A percentile compares a stretch with the other conserved stretches of the same genome.
Evolutionary conservation across 768 basidiomycete species (phyloP).

Genomic region (Scleroderma citrinum): DNA sequence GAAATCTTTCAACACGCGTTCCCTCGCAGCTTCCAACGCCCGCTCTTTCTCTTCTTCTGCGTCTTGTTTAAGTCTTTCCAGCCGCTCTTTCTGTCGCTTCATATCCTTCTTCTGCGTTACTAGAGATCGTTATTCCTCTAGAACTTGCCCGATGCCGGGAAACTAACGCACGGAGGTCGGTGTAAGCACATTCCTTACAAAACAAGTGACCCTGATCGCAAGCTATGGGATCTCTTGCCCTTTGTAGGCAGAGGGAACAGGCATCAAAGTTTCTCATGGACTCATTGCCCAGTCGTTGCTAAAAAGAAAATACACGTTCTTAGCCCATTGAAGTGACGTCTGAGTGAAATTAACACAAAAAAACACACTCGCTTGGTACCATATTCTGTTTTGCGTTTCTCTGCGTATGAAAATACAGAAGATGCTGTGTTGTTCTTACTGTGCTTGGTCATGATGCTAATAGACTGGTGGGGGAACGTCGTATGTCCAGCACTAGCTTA

Average conservation of each 20-base stretch:
- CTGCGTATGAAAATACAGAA: conserved; percentile 85
- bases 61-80: conserved; percentile 70
- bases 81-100: conserved; percentile 77
- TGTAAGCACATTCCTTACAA: conserved; percentile 92
- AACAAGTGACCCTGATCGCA: conserved; percentile 88
- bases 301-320: conserved; percentile 1
- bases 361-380: conserved; percentile 67
- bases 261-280: conserved; percentile 91
- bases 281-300: conserved; percentile 63
- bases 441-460: conserved; percentile 67
- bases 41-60: conserved; percentile 74
- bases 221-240: conserved; percentile 76
- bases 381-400: conserved; percentile 75
- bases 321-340: conserved; percentile 1
- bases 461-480: too few species aligned
- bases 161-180: conserved; percentile 63
- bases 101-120: conserved; percentile 91
- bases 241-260: conserved; percentile 82
- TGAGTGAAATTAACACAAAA: background rate
- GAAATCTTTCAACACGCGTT: conserved; percentile 85
- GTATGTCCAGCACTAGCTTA: too few species aligned
- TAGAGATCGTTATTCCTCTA: conserved; percentile 25
- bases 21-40: conserved; percentile 70
- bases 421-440: conserved; percentile 89
- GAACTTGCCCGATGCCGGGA: conserved; percentile 1